Evolutionary conservation across 768 basidiomycete genomes (phyloP), one percentile per base, ranked within the genome.

Genomic region (Daedalea quercina): DNA sequence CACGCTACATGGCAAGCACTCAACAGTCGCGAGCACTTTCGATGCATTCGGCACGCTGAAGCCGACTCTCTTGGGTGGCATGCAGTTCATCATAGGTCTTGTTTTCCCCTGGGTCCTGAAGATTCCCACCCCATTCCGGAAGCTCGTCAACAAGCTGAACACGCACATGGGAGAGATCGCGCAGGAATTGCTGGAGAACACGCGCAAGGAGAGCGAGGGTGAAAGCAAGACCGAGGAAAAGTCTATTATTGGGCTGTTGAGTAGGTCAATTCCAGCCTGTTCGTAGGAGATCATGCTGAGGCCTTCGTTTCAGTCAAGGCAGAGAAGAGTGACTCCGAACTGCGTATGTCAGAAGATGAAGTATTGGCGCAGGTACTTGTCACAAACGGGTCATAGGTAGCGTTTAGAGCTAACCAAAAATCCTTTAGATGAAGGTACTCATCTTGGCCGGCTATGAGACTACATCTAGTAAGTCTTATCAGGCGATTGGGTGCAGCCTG

Each of bases 391-490:
- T 56, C 37, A 45, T 37, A n/a, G 25, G 19, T 22, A 44, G 41
- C 23, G 48, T 17, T 26, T 49, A 49, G 31, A 26, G 56, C 40
- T n/a, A n/a, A n/a, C n/a, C n/a, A n/a, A n/a, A n/a, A 45, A 40
- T 46, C 26, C 57, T n/a, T 47, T 58, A 67, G 66, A 65, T 70
- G 62, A 74, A 73, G 50, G 62, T 70, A 4, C 61, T 74, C 9
- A 62, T 75, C 33, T 45, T 73, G 33, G 67, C 68, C 17, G 78
- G 78, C 34, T 81, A 81, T 50, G 79, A 80, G 64, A 80, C 79
- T 3, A 81, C 79, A 2, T 72, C 51, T 2, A 45, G 51, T 52
- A 33, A 9, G 68, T 65, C 34, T 62, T 57, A 23, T 45, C 69
- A 19, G 65, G 63, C 1, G 64, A 64, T 31, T 31, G 28, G 11